Conservation (phyloP, 805 yeast genomes). For the Metschnikowia dekortorum region DNA sequence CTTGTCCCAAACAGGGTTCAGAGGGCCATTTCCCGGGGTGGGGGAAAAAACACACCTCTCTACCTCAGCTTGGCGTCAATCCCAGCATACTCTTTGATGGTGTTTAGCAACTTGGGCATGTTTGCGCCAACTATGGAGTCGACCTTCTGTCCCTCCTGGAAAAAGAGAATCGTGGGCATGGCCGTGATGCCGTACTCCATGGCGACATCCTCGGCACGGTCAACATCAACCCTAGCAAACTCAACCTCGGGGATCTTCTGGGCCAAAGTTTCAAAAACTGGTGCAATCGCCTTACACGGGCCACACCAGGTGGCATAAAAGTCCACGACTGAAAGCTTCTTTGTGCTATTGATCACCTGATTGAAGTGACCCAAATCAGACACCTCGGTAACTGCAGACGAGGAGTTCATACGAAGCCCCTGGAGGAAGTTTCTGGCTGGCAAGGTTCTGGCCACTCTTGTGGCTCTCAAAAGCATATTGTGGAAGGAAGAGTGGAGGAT, state of each 20-base stretch:
- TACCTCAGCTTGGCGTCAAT: constrained; percentile 20
- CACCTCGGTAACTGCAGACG: constrained; percentile 27
- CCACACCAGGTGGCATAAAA: constrained; percentile 76
- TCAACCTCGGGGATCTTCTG: constrained; percentile 46
- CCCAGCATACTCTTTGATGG: constrained; percentile 27
- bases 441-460: neutral
- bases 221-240: constrained; percentile 71
- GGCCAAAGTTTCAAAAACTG: constrained; percentile 43
- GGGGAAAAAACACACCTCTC: neutral
- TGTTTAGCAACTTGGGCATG: constrained; percentile 31
- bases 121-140: constrained; percentile 66
- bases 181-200: constrained; percentile 59
- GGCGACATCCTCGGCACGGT: constrained; percentile 56
- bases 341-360: constrained; percentile 19
- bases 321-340: constrained; percentile 52
- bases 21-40: neutral
- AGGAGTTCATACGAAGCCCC: constrained; percentile 12
- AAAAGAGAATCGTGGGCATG: constrained; percentile 70
- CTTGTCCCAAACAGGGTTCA: neutral
- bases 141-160: constrained; percentile 55
- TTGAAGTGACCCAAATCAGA: constrained; percentile 24
- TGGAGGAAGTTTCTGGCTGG: neutral
- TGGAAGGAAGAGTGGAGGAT: neutral
- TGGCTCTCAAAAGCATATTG: constrained; percentile 2
- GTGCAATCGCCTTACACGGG: constrained; percentile 72